These are phyloP conservation scores for Malus hybrid DNA, from an alignment of 331 rosid species.

Conservation along the genomic window DNA sequence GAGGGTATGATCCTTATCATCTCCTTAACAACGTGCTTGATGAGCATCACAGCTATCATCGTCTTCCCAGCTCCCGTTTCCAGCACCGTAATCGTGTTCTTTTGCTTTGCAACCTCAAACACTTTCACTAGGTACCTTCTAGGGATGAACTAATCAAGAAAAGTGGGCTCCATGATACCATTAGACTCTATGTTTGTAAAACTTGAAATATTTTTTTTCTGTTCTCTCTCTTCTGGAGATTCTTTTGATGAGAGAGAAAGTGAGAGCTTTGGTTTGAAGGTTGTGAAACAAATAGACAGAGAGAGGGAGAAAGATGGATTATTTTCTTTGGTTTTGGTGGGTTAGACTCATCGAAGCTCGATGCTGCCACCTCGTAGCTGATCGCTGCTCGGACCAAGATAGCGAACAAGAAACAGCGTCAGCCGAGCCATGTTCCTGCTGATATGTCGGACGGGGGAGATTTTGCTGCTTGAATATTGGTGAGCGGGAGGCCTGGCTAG, in stretches of 20 bases:
- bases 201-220: background rate
- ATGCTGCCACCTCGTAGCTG: constrained; percentile 29
- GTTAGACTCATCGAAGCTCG: constrained; percentile 65
- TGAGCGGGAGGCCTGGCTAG: background rate
- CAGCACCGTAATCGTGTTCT: constrained; percentile 76
- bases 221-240: no score
- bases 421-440: constrained; percentile 37
- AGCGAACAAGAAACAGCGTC: constrained; percentile 13
- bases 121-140: constrained; percentile 65
- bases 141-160: constrained; percentile 24
- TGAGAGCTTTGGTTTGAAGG: no score
- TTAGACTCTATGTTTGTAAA: background rate
- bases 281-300: no score
- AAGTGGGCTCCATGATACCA: background rate
- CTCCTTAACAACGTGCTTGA: constrained; percentile 36
- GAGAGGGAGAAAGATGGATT: no score
- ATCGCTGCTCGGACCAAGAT: constrained; percentile 15
- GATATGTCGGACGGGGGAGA: background rate
- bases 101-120: constrained; percentile 53
- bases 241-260: no score
- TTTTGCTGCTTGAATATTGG: background rate
- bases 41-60: constrained; percentile 79
- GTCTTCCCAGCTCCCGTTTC: constrained; percentile 88
- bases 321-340: constrained; percentile 6
- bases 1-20: constrained; percentile 25